Evolutionary conservation across 768 basidiomycete species (phyloP).

Genomic region (Cantharellus anzutake): DNA sequence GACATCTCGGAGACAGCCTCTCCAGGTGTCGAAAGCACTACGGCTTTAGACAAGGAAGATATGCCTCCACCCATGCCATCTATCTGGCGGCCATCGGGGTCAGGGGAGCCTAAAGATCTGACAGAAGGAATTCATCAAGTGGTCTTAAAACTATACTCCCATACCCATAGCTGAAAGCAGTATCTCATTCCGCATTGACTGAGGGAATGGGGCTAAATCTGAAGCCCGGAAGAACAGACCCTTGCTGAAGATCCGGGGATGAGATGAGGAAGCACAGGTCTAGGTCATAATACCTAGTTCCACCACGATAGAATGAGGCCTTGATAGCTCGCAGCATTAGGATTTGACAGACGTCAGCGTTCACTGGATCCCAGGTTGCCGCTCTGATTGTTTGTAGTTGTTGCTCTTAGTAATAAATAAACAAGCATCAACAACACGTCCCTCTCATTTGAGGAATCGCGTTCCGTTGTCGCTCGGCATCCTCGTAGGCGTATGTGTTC

Average conservation of each 20-base stretch:
- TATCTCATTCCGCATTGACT: background rate
- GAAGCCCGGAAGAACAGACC: background rate
- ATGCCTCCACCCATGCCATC: conserved; percentile 72
- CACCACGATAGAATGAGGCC: background rate
- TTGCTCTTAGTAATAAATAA: too few relatives aligned
- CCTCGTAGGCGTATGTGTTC: too few relatives aligned
- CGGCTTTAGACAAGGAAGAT: conserved; percentile 56
- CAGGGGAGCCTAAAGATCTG: conserved; percentile 70
- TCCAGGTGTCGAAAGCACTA: conserved; percentile 30
- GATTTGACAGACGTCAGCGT: too few relatives aligned
- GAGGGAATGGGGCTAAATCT: background rate
- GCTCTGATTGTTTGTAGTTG: too few relatives aligned
- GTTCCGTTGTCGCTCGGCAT: too few relatives aligned
- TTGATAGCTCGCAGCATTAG: background rate
- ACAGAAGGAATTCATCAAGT: background rate
- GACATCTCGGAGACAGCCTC: conserved; percentile 17
- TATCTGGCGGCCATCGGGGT: conserved; percentile 51
- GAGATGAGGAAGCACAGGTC: background rate
- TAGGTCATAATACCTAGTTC: background rate
- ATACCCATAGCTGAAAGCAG: conserved; percentile 1
- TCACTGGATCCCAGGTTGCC: too few relatives aligned
- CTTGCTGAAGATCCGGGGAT: background rate
- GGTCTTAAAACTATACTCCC: background rate
- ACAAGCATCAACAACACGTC: too few relatives aligned
- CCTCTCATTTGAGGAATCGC: too few relatives aligned